These are phyloP conservation scores for Barnettozyma botsteinii DNA, from an alignment of 805 yeast species.

Conservation along the genomic window DNA sequence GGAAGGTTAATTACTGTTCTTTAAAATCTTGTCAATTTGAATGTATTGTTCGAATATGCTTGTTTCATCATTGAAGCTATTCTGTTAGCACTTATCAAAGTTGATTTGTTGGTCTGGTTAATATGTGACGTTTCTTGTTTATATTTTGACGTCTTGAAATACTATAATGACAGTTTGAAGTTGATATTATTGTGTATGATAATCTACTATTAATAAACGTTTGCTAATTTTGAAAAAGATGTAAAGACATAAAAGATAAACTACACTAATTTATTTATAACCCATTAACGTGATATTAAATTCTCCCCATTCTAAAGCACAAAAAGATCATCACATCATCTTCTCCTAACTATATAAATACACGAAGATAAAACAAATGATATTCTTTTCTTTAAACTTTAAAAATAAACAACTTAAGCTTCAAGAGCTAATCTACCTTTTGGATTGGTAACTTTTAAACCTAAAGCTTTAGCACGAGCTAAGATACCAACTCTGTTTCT, in stretches of 20 bases:
- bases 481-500: constrained; percentile 96
- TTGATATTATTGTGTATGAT: no score
- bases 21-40: no score
- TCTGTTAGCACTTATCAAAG: no score
- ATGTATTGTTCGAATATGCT: no score
- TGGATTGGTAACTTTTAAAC: constrained; percentile 98
- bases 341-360: constrained; percentile 5
- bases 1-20: no score
- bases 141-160: no score
- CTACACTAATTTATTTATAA: not conserved
- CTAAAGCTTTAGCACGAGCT: constrained; percentile 96
- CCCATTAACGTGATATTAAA: constrained; percentile 7
- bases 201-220: not conserved
- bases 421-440: constrained; percentile 97
- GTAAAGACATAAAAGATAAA: no score
- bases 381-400: constrained; percentile 2
- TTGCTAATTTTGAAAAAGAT: not conserved
- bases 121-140: not conserved
- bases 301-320: constrained; percentile 7
- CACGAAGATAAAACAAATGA: not conserved
- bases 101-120: no score
- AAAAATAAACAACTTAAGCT: constrained; percentile 54
- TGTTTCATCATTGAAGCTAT: no score
- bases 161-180: no score
- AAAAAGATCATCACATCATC: not conserved